Evolutionary conservation across 768 basidiomycete species (phyloP), one percentile per base, ranked within the genome.

Genomic region (Trametes cingulata): DNA sequence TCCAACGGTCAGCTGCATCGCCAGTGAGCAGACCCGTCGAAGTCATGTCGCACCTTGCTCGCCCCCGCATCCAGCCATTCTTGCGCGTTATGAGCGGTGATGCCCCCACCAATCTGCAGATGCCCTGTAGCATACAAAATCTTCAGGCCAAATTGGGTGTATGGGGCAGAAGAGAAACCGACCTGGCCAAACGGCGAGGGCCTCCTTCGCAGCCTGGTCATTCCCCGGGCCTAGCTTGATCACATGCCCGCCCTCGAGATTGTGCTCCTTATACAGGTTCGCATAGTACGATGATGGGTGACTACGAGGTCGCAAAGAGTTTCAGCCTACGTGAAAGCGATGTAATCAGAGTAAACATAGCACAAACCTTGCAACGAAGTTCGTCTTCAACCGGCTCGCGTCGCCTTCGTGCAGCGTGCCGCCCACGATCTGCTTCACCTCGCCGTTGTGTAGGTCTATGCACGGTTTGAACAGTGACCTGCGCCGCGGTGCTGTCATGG

Each of bases 371-470:
- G 95, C 85, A 42, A 97, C 85, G 69, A 95, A 98, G 73, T 99
- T 98, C 20, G 93, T 95, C 72, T 82, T 84, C 65, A 97, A 79
- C 40, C 70, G 71, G 22, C 79, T 75, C 7, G 89, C 83, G 35
- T 82, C 71, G 22, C 73, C 66, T 51, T 93, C 89, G 19, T 90
- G 91, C 29, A 99, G 81, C 4, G 94, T 95, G 3, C 95, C 93
- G 42, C 97, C 97, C 14, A 99, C 92, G 55, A 99, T 98, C 75
- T 99, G 97, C 76, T 98, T 98, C 58, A 99, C 97, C 68, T 93
- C 81, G 6, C 97, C 97, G 60, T 88, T 83, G 75, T 99, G 97
- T 15, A 99, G 83, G 74, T 99, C 97, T 67, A 99, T 98, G 72
- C 97, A 99, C 19, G 97, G 97, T 56, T 89, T 81, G 77, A 97